Evolutionary conservation across 805 yeast species (phyloP), one percentile per base, ranked within the genome.

Genomic region (Candida taoyuanica): DNA sequence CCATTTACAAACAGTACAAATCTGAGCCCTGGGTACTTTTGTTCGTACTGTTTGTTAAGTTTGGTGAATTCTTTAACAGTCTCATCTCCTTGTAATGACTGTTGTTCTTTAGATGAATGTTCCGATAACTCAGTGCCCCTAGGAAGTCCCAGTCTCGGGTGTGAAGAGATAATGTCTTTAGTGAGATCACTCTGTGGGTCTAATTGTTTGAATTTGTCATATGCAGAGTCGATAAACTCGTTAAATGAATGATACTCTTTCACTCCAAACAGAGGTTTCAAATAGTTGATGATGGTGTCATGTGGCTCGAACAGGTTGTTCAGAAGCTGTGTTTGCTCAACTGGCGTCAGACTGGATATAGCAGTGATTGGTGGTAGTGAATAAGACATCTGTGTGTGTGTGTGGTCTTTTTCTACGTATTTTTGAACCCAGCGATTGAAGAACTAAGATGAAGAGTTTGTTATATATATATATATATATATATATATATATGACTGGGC

Each of bases 1-100:
- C 95, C 96, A 60, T 86, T 85, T 13, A 88, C 97, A 60, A 89
- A 88, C 7, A 85, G 87, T 9, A 88, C 96, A 56, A 85, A 88
- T 31, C 88, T 67, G 37, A 89, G 71, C 1, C 96, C 84, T 9
- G 81, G 83, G 48, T 78, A 81, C 28, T 56, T 61, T 18, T 52
- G 48, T 56, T 87, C 96, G 59, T 88, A 88, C 33, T 50, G 48
- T 0, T 65, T 68, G 54, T 87, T 87, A 48, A 82, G 60, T 12
- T 65, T 56, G 2, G 60, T 59, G 37, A 89, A 68, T 48, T 64
- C 65, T 20, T 52, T 54, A 8, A 46, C 50, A 2, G 78, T 70
- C 44, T 79, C 78, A 40, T 72, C 68, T 20, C 66, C 71, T 40
- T 67, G 66, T 27, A 88, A 66, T 11, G 81, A 74, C 42, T 70